Conservation (phyloP, 2,329 filamentous ascomycete genomes). For the Aureobasidium lini region DNA sequence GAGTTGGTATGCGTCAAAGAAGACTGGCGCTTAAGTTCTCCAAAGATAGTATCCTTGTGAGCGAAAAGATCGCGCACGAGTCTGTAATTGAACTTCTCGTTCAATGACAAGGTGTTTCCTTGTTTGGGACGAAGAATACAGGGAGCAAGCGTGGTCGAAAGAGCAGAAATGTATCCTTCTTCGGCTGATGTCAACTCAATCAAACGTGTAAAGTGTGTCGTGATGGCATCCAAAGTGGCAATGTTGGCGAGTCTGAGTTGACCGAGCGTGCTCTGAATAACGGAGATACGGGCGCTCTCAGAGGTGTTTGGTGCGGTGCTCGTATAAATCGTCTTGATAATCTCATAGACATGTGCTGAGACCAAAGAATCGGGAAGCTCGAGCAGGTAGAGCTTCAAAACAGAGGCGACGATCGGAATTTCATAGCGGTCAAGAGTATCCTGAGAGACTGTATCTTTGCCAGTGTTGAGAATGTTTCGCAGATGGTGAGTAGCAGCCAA, state of each 20-base stretch:
- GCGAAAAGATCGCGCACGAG: slow-evolving; percentile 86
- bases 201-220: slow-evolving; percentile 94
- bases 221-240: slow-evolving; percentile 94
- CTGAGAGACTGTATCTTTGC: slow-evolving; percentile 61
- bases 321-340: slow-evolving; percentile 93
- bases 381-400: slow-evolving; percentile 87
- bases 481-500: slow-evolving; percentile 78
- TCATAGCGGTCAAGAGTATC: slow-evolving; percentile 82
- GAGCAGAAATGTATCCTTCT: slow-evolving; percentile 68
- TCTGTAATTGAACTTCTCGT: slow-evolving; percentile 87
- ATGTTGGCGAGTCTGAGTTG: slow-evolving; percentile 95
- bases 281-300: slow-evolving; percentile 73
- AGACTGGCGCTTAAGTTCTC: slow-evolving; percentile 87
- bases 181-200: slow-evolving; percentile 96
- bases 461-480: slow-evolving; percentile 75
- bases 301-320: slow-evolving; percentile 69
- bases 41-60: slow-evolving; percentile 93
- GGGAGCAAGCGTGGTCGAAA: slow-evolving; percentile 69
- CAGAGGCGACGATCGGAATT: slow-evolving; percentile 85
- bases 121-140: slow-evolving; percentile 81
- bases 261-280: slow-evolving; percentile 90
- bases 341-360: slow-evolving; percentile 96
- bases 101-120: slow-evolving; percentile 87
- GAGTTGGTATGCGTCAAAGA: slow-evolving; percentile 60
- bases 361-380: slow-evolving; percentile 97